Conservation (phyloP, 768 basidiomycete species). For the Termitomyces bulborhizus region DNA sequence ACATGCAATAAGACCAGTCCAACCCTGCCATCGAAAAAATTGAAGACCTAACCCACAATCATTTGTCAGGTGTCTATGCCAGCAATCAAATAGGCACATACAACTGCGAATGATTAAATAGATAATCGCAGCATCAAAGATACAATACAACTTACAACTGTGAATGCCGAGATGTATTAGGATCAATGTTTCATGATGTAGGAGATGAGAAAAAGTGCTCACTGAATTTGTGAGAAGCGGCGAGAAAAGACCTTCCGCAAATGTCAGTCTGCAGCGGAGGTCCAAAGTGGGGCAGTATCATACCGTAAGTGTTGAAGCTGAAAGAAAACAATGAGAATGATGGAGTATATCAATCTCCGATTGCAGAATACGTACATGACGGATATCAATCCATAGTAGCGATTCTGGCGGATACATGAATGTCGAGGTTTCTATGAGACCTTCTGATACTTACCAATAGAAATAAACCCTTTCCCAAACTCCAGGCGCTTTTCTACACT, state of each 20-base stretch:
- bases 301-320: conserved; percentile 54
- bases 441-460: conserved; percentile 32
- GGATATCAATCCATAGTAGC: conserved; percentile 47
- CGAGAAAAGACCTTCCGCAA: conserved; percentile 33
- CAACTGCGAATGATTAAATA: conserved; percentile 15
- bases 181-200: background rate
- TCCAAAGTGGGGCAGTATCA: background rate
- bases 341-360: background rate
- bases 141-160: conserved; percentile 15
- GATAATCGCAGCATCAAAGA: background rate
- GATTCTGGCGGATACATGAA: conserved; percentile 34
- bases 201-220: conserved; percentile 12
- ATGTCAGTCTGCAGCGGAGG: background rate
- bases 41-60: conserved; percentile 23
- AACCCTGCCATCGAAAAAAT: conserved; percentile 58
- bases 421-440: background rate
- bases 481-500: conserved; percentile 46
- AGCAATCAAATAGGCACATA: conserved; percentile 10
- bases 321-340: background rate
- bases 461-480: conserved; percentile 48
- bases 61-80: background rate
- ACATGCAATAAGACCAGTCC: conserved; percentile 48
- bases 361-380: conserved; percentile 35
- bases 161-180: conserved; percentile 1
- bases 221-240: conserved; percentile 32